Evolutionary conservation across 495 filamentous ascomycete species (phyloP), one percentile per base, ranked within the genome.

Genomic region (Daldinia childiae): DNA sequence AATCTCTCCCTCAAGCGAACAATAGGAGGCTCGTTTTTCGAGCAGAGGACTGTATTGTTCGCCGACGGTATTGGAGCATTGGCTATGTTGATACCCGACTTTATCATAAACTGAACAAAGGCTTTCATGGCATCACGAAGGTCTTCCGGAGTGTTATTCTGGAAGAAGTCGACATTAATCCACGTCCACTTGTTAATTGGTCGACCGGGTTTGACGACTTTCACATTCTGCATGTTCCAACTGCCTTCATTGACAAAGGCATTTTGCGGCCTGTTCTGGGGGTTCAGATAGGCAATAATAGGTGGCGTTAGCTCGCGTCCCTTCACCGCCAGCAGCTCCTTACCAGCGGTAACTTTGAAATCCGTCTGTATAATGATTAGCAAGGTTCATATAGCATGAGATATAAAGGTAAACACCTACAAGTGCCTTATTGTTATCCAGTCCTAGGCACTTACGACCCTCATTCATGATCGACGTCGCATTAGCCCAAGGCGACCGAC

Each of bases 261-360:
- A 7, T 11, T 32, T 3, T 24, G 41, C 11, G 19, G 50, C 27
- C 52, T 64, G 14, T 62, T 68, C 21, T 56, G 50, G 0, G 41
- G 61, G 29, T 81, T 76, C 15, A 74, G 74, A 72, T 93, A 93
- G 1, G 65, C 45, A 30, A 94, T 68, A 0, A 34, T 60, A 0
- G 92, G 92, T 0, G 87, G 66, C 0, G 41, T 2, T 0, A 95
- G 84, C 21, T 92, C 82, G 11, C 91, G 88, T 7, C 85, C 92
- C 0, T 76, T 75, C 1, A 94, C 90, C 0, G 90, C 90, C 38
- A 94, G 78, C 9, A 95, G 80, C 0, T 83, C 74, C 7, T 83
- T 78, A 9, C 77, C 78, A 0, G 90, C 79, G 4, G 80, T 72
- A 39, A 94, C 76, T 6, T 88, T 87, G 71, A 92, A 93, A 6